phyloP scores from a whole-genome alignment of 1,284 basidiomycete species.

The Malassezia dermatis region DNA sequence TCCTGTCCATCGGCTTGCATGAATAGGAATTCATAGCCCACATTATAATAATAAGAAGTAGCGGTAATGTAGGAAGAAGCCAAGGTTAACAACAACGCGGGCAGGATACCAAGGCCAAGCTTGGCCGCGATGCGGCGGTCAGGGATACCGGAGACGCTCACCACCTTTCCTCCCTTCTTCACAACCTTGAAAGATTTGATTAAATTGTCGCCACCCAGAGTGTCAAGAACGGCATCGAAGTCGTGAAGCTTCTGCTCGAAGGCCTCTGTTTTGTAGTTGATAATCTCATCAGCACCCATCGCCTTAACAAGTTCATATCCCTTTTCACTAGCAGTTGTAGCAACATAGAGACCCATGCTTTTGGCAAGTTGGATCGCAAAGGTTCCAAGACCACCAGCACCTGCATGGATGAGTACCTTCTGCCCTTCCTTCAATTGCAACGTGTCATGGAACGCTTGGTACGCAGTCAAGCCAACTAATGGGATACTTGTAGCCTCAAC shows the following conservation, averaged over 20 bases:
- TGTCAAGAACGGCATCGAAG: neutral
- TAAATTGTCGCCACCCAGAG: neutral
- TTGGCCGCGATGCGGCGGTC: neutral
- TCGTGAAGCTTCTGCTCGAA: neutral
- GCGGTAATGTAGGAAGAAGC: neutral
- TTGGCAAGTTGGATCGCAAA: constrained; percentile 44
- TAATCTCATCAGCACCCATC: neutral
- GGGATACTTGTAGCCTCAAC: constrained; percentile 57
- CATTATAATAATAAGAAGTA: neutral
- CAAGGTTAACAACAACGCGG: neutral
- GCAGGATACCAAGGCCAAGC: neutral
- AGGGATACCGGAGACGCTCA: neutral
- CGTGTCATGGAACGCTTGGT: constrained; percentile 32
- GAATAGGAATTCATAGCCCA: neutral
- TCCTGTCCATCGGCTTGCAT: neutral
- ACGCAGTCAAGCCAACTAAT: constrained; percentile 40
- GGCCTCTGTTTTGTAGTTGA: neutral
- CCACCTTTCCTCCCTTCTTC: neutral
- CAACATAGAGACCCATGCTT: constrained; percentile 36
- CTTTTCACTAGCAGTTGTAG: constrained; percentile 28
- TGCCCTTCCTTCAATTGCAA: constrained; percentile 30
- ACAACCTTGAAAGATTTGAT: neutral
- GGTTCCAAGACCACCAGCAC: constrained; percentile 73
- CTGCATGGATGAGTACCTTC: constrained; percentile 37
- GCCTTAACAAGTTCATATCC: neutral